Evolutionary conservation across 208 protist genomes (phyloP).

Genomic region (Angomonas ambiguus): DNA sequence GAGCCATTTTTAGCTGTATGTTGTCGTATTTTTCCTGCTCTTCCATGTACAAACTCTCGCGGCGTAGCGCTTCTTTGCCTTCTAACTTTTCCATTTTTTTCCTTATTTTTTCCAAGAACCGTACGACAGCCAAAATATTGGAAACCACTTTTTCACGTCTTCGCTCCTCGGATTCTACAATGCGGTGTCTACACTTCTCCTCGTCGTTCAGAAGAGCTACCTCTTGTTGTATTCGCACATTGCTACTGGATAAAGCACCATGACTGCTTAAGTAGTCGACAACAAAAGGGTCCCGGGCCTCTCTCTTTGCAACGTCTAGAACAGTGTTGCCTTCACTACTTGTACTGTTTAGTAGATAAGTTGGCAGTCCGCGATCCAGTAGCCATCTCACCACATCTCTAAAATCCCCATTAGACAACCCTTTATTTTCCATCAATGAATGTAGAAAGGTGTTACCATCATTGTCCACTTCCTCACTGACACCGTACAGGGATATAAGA

Average conservation of each 20-base stretch:
- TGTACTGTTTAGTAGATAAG: slow-evolving; percentile 24
- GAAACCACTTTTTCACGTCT: not conserved
- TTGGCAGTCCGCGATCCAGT: slow-evolving; percentile 15
- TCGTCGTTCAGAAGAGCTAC: not conserved
- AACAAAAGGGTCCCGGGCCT: slow-evolving; percentile 21
- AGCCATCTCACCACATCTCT: slow-evolving; percentile 40
- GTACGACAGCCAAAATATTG: not conserved
- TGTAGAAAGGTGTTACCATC: slow-evolving; percentile 60
- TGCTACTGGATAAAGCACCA: slow-evolving; percentile 5
- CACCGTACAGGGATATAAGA: slow-evolving; percentile 48
- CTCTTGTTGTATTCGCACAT: slow-evolving; percentile 10
- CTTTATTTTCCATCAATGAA: slow-evolving; percentile 34
- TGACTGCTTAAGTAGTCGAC: slow-evolving; percentile 17
- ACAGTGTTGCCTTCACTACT: slow-evolving; percentile 17
- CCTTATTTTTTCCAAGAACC: not conserved
- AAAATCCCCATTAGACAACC: slow-evolving; percentile 15
- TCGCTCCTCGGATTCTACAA: not conserved
- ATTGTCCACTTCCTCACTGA: slow-evolving; percentile 10
- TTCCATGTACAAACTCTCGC: too few species aligned
- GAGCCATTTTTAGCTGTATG: too few species aligned
- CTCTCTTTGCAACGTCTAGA: slow-evolving; percentile 29
- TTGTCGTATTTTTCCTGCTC: too few species aligned
- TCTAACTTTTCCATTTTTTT: not conserved
- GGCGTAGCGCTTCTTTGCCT: not conserved
- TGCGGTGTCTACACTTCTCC: not conserved